phyloP scores from a whole-genome alignment of 768 basidiomycete genomes.

The Vararia minispora region DNA sequence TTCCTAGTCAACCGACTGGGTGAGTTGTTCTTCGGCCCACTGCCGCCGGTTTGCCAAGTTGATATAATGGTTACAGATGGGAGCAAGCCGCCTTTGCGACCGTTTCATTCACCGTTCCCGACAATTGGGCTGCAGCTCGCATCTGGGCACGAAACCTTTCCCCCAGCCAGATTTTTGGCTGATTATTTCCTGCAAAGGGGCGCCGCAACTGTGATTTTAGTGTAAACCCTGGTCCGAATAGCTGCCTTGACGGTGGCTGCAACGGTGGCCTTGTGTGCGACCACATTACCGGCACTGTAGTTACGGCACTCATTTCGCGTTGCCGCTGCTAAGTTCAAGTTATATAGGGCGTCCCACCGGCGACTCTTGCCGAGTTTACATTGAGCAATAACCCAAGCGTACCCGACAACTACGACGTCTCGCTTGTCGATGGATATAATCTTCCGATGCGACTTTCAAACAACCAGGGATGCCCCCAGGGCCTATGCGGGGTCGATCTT shows the following conservation, averaged over 20 bases:
- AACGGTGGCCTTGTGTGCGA: slow-evolving; percentile 58
- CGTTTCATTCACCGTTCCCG: slow-evolving; percentile 42
- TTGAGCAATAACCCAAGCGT: slow-evolving; percentile 8
- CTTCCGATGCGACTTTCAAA: slow-evolving; percentile 49
- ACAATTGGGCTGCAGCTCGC: slow-evolving; percentile 54
- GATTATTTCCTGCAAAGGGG: slow-evolving; percentile 5
- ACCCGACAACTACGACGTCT: slow-evolving; percentile 17
- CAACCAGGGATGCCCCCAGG: slow-evolving; percentile 39
- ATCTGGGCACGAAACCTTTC: slow-evolving; percentile 35
- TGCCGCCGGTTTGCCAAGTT: background rate
- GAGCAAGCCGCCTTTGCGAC: slow-evolving; percentile 23
- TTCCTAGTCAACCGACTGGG: slow-evolving; percentile 33
- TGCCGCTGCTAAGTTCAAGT: background rate
- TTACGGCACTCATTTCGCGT: background rate
- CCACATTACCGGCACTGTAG: slow-evolving; percentile 34
- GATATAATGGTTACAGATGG: slow-evolving; percentile 18
- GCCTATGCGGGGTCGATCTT: slow-evolving; percentile 53
- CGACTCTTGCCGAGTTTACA: slow-evolving; percentile 24
- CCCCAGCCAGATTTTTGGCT: background rate
- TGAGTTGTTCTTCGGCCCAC: no score
- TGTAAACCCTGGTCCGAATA: slow-evolving; percentile 37
- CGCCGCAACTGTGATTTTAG: slow-evolving; percentile 44
- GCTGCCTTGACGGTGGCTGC: slow-evolving; percentile 57
- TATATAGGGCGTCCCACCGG: slow-evolving; percentile 22
- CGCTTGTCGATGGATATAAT: slow-evolving; percentile 29